phyloP scores from a whole-genome alignment of 1,284 basidiomycete genomes.

The Puccinia triticina region DNA sequence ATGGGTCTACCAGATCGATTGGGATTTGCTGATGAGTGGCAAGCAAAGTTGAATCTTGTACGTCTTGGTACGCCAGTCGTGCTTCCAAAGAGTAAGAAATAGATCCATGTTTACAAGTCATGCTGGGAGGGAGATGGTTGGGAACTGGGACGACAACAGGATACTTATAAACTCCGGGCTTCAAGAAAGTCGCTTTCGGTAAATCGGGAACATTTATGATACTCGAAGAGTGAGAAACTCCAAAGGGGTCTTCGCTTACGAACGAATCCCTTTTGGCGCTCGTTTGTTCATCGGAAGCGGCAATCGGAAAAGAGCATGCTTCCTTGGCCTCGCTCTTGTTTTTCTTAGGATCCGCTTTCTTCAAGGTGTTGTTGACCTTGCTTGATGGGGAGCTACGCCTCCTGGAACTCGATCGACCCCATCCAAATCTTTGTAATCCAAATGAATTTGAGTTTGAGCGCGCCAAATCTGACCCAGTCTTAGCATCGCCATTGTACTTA shows the following conservation, averaged over 20 bases:
- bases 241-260: slow-evolving; percentile 2
- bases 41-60: slow-evolving; percentile 16
- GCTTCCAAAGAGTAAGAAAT: slow-evolving; percentile 24
- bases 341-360: background rate
- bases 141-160: slow-evolving; percentile 21
- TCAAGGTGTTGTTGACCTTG: slow-evolving; percentile 3
- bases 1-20: slow-evolving; percentile 13
- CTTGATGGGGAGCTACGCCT: background rate
- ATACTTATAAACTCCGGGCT: slow-evolving; percentile 27
- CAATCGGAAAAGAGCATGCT: background rate
- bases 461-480: background rate
- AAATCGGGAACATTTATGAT: background rate
- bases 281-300: background rate
- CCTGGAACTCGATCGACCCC: background rate
- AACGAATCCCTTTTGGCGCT: slow-evolving; percentile 1
- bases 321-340: background rate
- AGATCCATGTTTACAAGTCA: slow-evolving; percentile 1
- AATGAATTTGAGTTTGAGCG: background rate
- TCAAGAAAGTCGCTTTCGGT: slow-evolving; percentile 1
- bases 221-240: background rate
- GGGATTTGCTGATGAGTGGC: slow-evolving; percentile 19
- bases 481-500: background rate
- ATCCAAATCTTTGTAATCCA: slow-evolving; percentile 9
- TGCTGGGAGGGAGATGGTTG: slow-evolving; percentile 28
- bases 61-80: slow-evolving; percentile 12